Evolutionary conservation across 179 eudicot species (phyloP), one percentile per base, ranked within the genome.

Genomic region (Dionaea muscipula): DNA sequence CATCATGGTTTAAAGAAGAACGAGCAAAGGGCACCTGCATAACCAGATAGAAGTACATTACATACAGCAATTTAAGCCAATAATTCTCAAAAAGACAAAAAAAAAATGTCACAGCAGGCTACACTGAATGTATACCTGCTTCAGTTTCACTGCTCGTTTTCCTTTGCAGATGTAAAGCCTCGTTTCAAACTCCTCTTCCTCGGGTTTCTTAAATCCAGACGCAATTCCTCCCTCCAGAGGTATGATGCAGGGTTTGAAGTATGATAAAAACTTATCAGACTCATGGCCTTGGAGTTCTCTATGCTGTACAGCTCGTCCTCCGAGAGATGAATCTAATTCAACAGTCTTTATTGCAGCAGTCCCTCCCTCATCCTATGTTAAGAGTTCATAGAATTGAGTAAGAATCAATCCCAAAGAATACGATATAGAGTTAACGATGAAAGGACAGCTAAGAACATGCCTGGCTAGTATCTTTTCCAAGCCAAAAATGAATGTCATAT

Each of bases 381-480:
- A 49, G 3, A 15, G 24, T 23, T 49, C 9, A 8, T 1, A 18
- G 33, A 18, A 57, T 24, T 56, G 18, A 26, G 17, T 27, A 51
- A 56, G 45, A 62, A 59, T n/a, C 47, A 38, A 48, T 37, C 59
- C 23, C 40, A 7, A 45, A 56, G 38, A 18, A 49, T 36, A 50
- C 0, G 37, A 3, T 38, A 61, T 16, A 19, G 8, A 39, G 24
- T 61, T 38, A 45, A 35, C 28, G 24, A 54, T 22, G 27, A 61
- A 27, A 17, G 28, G 53, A 33, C 44, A 62, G 2, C 1, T n/a
- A n/a, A 62, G 19, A 47, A 37, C 55, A 26, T 70, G 82, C 99
- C 90, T 91, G 99, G 73, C 96, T 88, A 31, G 96, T 88, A 68
- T 91, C 96, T 75, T 88, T 91, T 48, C 99, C 99, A 49, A 91